Percentiles rank a stretch among this genome's conserved stretches.
Conservation (phyloP, 768 basidiomycete species). For the Boletus sp. region DNA sequence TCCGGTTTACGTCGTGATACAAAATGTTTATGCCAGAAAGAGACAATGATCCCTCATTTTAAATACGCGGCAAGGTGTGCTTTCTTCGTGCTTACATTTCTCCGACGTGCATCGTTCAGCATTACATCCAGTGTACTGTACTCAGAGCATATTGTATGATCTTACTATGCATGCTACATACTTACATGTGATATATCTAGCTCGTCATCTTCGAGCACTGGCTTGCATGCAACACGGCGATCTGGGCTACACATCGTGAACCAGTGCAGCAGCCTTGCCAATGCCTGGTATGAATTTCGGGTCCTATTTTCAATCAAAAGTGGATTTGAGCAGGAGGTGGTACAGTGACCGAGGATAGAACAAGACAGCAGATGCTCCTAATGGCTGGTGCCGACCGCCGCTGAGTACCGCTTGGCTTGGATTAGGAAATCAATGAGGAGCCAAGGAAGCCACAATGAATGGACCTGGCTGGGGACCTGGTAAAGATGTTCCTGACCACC, state of each 20-base stretch:
- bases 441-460: neutral
- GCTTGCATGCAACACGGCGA: neutral
- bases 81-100: neutral
- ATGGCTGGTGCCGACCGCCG: neutral
- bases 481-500: neutral
- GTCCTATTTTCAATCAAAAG: neutral
- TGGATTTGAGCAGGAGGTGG: no score
- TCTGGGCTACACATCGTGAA: neutral
- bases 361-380: neutral
- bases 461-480: neutral
- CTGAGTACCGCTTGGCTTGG: neutral
- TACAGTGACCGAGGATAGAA: neutral
- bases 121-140: constrained; percentile 23
- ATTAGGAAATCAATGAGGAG: neutral
- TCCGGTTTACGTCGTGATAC: constrained; percentile 52
- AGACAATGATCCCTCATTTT: constrained; percentile 18
- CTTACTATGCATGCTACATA: constrained; percentile 11
- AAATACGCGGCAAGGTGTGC: neutral
- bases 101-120: constrained; percentile 7
- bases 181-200: constrained; percentile 1
- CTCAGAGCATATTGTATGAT: constrained; percentile 17
- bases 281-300: neutral
- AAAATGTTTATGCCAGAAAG: constrained; percentile 55
- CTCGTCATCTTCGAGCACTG: neutral
- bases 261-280: no score